phyloP scores from a whole-genome alignment of 192 early-diverging fungal genomes.

The Umbelopsis vinacea region DNA sequence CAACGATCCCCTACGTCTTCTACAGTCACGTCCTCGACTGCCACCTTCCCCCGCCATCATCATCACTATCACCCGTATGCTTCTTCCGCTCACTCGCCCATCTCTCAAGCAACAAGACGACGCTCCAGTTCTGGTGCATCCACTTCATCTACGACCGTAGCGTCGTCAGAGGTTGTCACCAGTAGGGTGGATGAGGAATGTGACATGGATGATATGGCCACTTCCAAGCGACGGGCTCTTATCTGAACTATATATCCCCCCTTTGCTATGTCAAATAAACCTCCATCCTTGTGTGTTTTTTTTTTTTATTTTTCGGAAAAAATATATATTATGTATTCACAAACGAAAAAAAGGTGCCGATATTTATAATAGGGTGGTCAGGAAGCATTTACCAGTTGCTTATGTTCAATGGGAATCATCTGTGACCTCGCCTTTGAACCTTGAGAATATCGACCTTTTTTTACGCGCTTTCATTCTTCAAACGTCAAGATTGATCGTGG shows the following conservation, averaged over 20 bases:
- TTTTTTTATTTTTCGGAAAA: background rate
- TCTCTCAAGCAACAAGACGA: slow-evolving; percentile 18
- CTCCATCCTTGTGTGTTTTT: background rate
- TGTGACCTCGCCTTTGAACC: too few relatives aligned
- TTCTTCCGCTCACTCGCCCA: background rate
- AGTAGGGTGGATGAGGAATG: slow-evolving; percentile 17
- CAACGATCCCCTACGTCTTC: slow-evolving; percentile 18
- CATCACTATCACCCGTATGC: slow-evolving; percentile 27
- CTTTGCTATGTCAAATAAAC: slow-evolving; percentile 21
- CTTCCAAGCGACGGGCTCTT: slow-evolving; percentile 21
- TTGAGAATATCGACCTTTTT: too few relatives aligned
- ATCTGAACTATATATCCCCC: slow-evolving; percentile 16
- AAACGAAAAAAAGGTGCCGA: too few relatives aligned
- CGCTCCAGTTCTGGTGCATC: slow-evolving; percentile 33
- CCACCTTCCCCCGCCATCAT: slow-evolving; percentile 19
- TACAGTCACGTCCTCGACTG: background rate
- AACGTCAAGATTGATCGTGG: too few relatives aligned
- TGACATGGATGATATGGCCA: slow-evolving; percentile 18
- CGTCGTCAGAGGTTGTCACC: background rate
- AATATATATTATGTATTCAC: background rate
- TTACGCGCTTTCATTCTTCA: too few relatives aligned
- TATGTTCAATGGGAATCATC: background rate
- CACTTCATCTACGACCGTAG: slow-evolving; percentile 12
- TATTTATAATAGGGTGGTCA: too few relatives aligned
- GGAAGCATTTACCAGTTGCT: background rate